Evolutionary conservation across 1,139 yeast genomes (phyloP).

Genomic region (Hansenula sp.): DNA sequence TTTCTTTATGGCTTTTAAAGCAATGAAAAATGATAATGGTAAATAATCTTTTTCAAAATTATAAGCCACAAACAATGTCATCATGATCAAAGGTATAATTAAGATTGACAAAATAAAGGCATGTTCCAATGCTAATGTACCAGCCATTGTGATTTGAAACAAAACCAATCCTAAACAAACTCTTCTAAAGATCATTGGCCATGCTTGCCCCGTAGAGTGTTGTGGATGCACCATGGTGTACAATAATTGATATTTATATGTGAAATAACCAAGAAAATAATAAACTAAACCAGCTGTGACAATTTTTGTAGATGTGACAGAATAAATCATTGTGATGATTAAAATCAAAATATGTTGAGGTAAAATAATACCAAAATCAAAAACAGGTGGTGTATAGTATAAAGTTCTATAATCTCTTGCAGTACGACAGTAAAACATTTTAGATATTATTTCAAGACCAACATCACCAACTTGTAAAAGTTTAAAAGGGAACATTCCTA

Average conservation of each 20-base stretch:
- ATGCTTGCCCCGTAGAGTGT: slow-evolving; percentile 66
- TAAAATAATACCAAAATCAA: slow-evolving; percentile 58
- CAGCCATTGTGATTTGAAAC: slow-evolving; percentile 65
- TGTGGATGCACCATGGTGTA: slow-evolving; percentile 68
- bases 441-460: slow-evolving; percentile 31
- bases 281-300: slow-evolving; percentile 62
- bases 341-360: slow-evolving; percentile 64
- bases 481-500: slow-evolving; percentile 78
- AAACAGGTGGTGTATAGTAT: slow-evolving; percentile 57
- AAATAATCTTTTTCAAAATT: slow-evolving; percentile 57
- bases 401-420: slow-evolving; percentile 52
- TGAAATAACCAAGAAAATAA: slow-evolving; percentile 57
- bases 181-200: slow-evolving; percentile 63
- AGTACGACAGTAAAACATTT: slow-evolving; percentile 43
- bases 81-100: slow-evolving; percentile 48
- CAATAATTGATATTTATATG: slow-evolving; percentile 60
- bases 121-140: slow-evolving; percentile 61
- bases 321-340: slow-evolving; percentile 57
- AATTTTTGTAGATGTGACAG: slow-evolving; percentile 61
- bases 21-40: slow-evolving; percentile 57
- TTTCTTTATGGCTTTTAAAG: slow-evolving; percentile 48
- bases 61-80: slow-evolving; percentile 45
- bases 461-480: slow-evolving; percentile 52
- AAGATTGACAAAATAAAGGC: slow-evolving; percentile 49
- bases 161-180: slow-evolving; percentile 53